phyloP scores from a whole-genome alignment of 164 flowering plant species.

The Vitis riparia region DNA sequence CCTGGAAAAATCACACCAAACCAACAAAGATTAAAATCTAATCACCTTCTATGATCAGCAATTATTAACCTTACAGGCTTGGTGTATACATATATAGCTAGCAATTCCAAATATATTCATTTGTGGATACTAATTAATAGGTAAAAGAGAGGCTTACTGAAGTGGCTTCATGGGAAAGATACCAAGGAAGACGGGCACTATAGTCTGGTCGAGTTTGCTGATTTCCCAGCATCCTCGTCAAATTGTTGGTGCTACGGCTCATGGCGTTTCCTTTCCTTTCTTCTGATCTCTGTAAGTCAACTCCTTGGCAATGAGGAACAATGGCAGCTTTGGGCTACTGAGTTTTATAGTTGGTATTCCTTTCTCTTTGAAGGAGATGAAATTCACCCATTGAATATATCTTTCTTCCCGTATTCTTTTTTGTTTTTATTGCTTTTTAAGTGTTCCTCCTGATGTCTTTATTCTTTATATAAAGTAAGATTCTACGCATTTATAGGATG shows the following conservation, averaged over 20 bases:
- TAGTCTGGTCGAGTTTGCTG: neutral
- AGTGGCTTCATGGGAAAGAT: neutral
- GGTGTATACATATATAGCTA: neutral
- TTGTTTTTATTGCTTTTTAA: neutral
- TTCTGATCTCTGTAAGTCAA: neutral
- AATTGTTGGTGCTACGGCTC: neutral
- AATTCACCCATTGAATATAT: neutral
- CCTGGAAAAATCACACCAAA: constrained; percentile 1
- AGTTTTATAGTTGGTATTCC: neutral
- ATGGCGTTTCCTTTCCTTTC: neutral
- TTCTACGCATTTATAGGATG: constrained; percentile 1
- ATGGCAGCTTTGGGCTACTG: neutral
- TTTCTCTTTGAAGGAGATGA: neutral
- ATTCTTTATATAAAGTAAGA: neutral
- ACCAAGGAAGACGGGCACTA: neutral
- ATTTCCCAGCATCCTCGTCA: neutral
- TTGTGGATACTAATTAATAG: neutral
- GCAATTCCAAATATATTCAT: neutral
- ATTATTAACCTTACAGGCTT: neutral
- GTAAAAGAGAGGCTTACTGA: neutral
- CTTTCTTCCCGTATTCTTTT: neutral
- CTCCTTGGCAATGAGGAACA: neutral
- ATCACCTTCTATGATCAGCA: too few relatives aligned
- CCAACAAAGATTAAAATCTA: neutral
- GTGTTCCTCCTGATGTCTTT: neutral